phyloP scores from a whole-genome alignment of 306 rosid genomes.

The Medicago arabica region DNA sequence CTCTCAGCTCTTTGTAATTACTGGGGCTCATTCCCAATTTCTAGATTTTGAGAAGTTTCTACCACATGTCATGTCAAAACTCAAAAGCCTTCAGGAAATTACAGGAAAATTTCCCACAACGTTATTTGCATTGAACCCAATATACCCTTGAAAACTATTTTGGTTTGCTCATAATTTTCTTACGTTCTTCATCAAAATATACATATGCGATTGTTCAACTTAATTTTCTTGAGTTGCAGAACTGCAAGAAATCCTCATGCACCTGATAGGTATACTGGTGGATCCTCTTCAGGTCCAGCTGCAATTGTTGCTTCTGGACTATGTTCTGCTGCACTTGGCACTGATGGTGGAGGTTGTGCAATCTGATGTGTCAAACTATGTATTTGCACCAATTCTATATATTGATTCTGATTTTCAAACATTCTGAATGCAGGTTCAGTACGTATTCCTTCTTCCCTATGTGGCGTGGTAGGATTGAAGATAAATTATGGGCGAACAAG shows the following conservation, averaged over 20 bases:
- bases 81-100: slow-evolving; percentile 34
- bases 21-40: slow-evolving; percentile 13
- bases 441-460: slow-evolving; percentile 96
- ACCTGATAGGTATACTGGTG: slow-evolving; percentile 91
- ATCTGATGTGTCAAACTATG: slow-evolving; percentile 36
- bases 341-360: slow-evolving; percentile 95
- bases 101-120: slow-evolving; percentile 6
- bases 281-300: slow-evolving; percentile 98
- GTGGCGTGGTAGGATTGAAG: slow-evolving; percentile 96
- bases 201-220: slow-evolving; percentile 27
- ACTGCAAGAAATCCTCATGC: slow-evolving; percentile 97
- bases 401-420: slow-evolving; percentile 37
- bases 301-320: slow-evolving; percentile 96
- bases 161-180: slow-evolving; percentile 32
- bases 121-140: not conserved
- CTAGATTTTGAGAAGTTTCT: slow-evolving; percentile 4
- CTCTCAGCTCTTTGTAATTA: slow-evolving; percentile 26
- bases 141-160: slow-evolving; percentile 2
- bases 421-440: slow-evolving; percentile 76
- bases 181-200: slow-evolving; percentile 14
- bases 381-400: slow-evolving; percentile 24
- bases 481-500: slow-evolving; percentile 79
- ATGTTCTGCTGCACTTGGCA: slow-evolving; percentile 95
- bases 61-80: not conserved
- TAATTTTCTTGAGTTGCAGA: slow-evolving; percentile 57